A percentile compares a stretch with the other conserved stretches of the same genome.
Evolutionary conservation across 805 yeast species (phyloP).

Genomic region (Ogataea thermomethanolica): DNA sequence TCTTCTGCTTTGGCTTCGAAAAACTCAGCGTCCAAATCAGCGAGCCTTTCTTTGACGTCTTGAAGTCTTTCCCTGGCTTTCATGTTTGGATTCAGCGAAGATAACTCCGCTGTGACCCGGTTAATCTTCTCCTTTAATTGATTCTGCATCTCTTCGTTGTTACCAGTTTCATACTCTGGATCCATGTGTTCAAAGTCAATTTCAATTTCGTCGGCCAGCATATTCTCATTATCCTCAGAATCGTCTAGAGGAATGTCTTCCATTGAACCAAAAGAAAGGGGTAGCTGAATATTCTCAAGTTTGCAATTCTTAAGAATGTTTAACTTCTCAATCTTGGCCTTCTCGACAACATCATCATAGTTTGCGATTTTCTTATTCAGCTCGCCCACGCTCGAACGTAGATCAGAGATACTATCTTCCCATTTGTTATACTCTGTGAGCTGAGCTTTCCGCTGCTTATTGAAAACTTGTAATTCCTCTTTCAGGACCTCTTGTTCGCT

Average conservation of each 20-base stretch:
- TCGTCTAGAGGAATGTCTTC: constrained; percentile 61
- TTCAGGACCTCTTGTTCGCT: constrained; percentile 39
- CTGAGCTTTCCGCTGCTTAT: constrained; percentile 14
- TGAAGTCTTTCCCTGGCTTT: constrained; percentile 74
- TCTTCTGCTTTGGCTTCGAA: constrained; percentile 60
- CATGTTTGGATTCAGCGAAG: constrained; percentile 68
- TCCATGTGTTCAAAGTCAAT: constrained; percentile 52
- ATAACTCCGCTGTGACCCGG: constrained; percentile 35
- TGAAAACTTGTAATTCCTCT: constrained; percentile 30
- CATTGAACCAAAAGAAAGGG: constrained; percentile 57
- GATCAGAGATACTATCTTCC: constrained; percentile 28
- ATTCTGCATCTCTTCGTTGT: constrained; percentile 21
- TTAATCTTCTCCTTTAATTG: constrained; percentile 34
- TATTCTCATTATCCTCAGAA: constrained; percentile 32
- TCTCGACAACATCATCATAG: constrained; percentile 52
- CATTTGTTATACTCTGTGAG: constrained; percentile 22
- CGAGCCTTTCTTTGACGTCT: constrained; percentile 60
- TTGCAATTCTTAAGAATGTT: constrained; percentile 68
- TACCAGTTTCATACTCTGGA: constrained; percentile 38
- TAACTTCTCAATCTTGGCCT: constrained; percentile 51
- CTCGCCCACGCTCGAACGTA: constrained; percentile 32
- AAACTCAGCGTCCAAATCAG: constrained; percentile 63
- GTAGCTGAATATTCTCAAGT: constrained; percentile 63
- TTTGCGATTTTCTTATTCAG: constrained; percentile 35
- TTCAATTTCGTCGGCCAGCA: constrained; percentile 42